These are phyloP conservation scores for Parietaria judaica DNA, from an alignment of 306 rosid genomes.

Conservation along the genomic window DNA sequence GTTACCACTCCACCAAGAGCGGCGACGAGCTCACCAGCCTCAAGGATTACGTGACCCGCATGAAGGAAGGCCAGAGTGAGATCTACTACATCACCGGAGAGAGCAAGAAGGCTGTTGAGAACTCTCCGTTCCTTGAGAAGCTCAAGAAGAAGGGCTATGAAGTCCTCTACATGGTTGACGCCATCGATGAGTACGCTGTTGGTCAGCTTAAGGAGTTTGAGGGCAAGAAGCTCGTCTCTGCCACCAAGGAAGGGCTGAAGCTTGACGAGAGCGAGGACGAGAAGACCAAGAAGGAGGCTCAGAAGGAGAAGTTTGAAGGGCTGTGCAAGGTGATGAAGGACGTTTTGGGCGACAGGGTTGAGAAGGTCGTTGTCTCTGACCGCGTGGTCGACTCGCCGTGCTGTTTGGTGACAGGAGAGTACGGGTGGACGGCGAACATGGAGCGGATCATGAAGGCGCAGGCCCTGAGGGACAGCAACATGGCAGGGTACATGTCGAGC, in stretches of 20 bases:
- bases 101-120: conserved; percentile 88
- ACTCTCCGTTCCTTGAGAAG: conserved; percentile 88
- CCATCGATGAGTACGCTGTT: conserved; percentile 82
- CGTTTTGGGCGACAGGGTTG: conserved; percentile 82
- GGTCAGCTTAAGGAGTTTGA: conserved; percentile 95
- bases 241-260: conserved; percentile 85
- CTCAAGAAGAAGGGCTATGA: conserved; percentile 82
- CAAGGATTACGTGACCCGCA: conserved; percentile 89
- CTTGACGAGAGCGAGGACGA: conserved; percentile 86
- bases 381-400: conserved; percentile 89
- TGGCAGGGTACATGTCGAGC: conserved; percentile 93
- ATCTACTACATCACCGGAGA: conserved; percentile 89
- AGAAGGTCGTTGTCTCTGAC: conserved; percentile 86
- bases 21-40: conserved; percentile 89
- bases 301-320: conserved; percentile 64
- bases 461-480: conserved; percentile 83
- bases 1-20: conserved; percentile 86
- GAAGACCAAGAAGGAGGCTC: conserved; percentile 49
- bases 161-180: conserved; percentile 87
- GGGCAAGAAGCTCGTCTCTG: conserved; percentile 85
- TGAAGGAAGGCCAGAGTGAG: conserved; percentile 92
- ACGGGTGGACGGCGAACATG: conserved; percentile 97
- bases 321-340: conserved; percentile 93
- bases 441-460: conserved; percentile 96
- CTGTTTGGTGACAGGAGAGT: conserved; percentile 92